Evolutionary conservation across 768 basidiomycete genomes (phyloP).

Genomic region (Boletus rex-veris): DNA sequence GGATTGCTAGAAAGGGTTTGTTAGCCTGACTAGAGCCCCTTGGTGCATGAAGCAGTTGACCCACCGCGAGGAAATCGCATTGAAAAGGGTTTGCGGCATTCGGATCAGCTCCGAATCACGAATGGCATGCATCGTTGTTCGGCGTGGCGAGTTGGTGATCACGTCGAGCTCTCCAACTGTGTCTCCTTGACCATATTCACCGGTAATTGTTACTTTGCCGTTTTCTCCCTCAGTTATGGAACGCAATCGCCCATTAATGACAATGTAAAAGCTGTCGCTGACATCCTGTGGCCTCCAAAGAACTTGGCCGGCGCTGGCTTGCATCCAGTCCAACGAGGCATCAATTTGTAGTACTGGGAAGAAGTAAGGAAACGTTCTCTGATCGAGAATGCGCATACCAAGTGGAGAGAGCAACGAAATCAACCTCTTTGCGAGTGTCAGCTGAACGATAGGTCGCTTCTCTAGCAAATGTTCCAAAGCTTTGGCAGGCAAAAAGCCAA

Average conservation of each 20-base stretch:
- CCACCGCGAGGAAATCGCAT: constrained; percentile 87
- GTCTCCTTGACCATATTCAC: constrained; percentile 96
- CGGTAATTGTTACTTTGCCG: constrained; percentile 76
- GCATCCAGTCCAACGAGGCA: constrained; percentile 96
- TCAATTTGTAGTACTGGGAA: constrained; percentile 89
- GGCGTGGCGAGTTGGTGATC: constrained; percentile 83
- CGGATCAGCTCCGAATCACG: constrained; percentile 96
- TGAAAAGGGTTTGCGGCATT: constrained; percentile 97
- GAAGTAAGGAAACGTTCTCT: constrained; percentile 5
- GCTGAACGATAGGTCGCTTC: constrained; percentile 89
- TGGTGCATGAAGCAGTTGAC: constrained; percentile 9
- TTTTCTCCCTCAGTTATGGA: constrained; percentile 78
- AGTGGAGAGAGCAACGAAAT: constrained; percentile 93
- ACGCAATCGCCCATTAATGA: constrained; percentile 93
- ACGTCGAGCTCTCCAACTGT: constrained; percentile 97
- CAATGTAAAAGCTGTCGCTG: constrained; percentile 97
- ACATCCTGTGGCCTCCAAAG: constrained; percentile 87
- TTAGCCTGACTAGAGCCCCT: not conserved
- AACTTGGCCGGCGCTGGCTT: constrained; percentile 92
- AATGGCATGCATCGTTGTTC: constrained; percentile 94
- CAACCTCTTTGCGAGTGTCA: constrained; percentile 94
- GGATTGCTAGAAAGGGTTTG: constrained; percentile 54
- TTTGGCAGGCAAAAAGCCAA: constrained; percentile 87
- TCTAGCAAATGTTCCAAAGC: constrained; percentile 89
- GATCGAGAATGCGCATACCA: constrained; percentile 43